A percentile compares a stretch with the other conserved stretches of the same genome.
These are phyloP conservation scores for Aspergillus cavernicola DNA, from an alignment of 495 filamentous ascomycete genomes.

Conservation along the genomic window DNA sequence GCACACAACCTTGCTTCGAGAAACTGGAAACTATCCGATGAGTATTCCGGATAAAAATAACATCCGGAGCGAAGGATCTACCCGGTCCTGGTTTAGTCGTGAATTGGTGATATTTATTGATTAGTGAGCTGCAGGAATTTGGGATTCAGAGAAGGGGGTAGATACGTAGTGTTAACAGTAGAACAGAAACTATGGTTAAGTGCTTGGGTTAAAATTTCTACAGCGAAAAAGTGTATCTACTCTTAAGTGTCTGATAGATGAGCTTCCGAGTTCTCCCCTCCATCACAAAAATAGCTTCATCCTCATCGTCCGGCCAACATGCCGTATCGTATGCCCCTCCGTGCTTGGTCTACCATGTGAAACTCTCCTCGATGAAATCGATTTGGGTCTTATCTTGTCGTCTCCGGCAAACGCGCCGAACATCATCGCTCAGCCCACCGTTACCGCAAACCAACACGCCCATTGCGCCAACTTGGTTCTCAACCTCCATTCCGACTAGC, in stretches of 20 bases:
- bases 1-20: not conserved
- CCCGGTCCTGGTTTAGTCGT: not conserved
- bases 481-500: constrained; percentile 71
- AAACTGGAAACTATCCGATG: not conserved
- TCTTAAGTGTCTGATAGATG: not conserved
- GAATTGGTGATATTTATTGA: not conserved
- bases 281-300: not conserved
- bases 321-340: no score
- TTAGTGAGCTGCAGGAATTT: not conserved
- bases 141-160: not conserved
- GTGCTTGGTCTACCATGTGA: constrained; percentile 70
- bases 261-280: not conserved
- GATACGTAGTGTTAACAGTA: no score
- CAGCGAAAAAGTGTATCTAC: constrained; percentile 5
- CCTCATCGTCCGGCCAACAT: not conserved
- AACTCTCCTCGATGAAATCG: constrained; percentile 84
- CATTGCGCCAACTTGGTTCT: constrained; percentile 78
- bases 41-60: no score
- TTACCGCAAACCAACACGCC: constrained; percentile 88
- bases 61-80: no score
- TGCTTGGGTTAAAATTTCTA: constrained; percentile 2
- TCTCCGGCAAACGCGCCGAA: constrained; percentile 66
- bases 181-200: not conserved
- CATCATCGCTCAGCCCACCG: constrained; percentile 78
- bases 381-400: constrained; percentile 61